phyloP scores from a whole-genome alignment of 495 filamentous ascomycete genomes.

The Lepraria neglecta region DNA sequence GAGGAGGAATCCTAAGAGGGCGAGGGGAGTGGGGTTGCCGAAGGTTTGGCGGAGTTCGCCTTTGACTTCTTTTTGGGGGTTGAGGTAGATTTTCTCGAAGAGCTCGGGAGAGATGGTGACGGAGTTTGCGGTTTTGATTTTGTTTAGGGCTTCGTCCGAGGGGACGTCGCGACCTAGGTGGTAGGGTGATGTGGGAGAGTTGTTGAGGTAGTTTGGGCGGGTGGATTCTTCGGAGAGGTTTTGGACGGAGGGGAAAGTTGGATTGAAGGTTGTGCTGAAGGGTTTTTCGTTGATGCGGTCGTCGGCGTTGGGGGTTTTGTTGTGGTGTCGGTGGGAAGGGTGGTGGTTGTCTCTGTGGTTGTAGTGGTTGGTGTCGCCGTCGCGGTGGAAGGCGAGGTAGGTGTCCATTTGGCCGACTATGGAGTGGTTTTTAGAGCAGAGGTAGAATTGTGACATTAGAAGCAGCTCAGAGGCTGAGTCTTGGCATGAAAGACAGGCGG shows the following conservation, averaged over 20 bases:
- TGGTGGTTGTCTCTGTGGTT: constrained; percentile 14
- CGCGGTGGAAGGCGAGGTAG: constrained; percentile 25
- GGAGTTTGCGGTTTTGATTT: constrained; percentile 45
- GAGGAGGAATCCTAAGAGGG: constrained; percentile 59
- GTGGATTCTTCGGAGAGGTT: constrained; percentile 27
- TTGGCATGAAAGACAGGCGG: not conserved
- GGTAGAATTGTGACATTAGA: constrained; percentile 24
- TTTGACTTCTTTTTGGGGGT: constrained; percentile 54
- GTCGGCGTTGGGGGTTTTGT: constrained; percentile 11
- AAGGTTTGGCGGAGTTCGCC: constrained; percentile 54
- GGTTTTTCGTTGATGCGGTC: constrained; percentile 21
- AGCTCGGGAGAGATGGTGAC: constrained; percentile 56
- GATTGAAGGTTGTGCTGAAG: constrained; percentile 35
- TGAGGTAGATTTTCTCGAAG: constrained; percentile 70
- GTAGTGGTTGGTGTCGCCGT: constrained; percentile 7
- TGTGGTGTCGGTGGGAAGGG: constrained; percentile 7
- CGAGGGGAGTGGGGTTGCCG: constrained; percentile 64
- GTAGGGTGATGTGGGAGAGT: constrained; percentile 21
- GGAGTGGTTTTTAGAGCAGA: constrained; percentile 24
- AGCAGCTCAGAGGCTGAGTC: constrained; percentile 9
- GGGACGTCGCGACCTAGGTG: constrained; percentile 19
- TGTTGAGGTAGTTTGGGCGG: constrained; percentile 20
- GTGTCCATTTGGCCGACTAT: constrained; percentile 25
- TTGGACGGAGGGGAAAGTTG: constrained; percentile 33
- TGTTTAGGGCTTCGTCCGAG: constrained; percentile 27